A percentile compares a stretch with the other conserved stretches of the same genome.
Conservation (phyloP, 225 moss, liverwort and hornwort genomes). For the Lunularia cruciata region DNA sequence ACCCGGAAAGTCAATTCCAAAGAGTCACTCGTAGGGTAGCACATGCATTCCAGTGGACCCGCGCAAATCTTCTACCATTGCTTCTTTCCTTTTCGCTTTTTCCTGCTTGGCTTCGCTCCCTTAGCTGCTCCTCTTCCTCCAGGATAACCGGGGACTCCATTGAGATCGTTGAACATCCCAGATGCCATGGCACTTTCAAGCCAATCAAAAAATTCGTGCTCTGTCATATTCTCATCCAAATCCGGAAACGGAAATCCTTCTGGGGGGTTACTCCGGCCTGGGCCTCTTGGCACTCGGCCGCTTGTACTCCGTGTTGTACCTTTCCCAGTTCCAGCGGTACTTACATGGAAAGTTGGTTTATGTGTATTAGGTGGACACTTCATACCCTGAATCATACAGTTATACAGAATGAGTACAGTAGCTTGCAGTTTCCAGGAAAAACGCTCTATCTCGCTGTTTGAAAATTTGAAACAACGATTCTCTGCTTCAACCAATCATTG, state of each 20-base stretch:
- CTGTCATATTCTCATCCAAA: slow-evolving; percentile 77
- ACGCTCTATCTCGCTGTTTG: neutral
- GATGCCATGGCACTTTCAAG: slow-evolving; percentile 73
- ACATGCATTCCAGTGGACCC: slow-evolving; percentile 15
- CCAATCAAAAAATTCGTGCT: slow-evolving; percentile 90
- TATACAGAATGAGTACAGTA: neutral
- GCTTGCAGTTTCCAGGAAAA: neutral
- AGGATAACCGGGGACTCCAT: slow-evolving; percentile 53
- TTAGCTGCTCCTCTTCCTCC: slow-evolving; percentile 57
- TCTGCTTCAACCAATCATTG: neutral
- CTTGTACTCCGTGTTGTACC: slow-evolving; percentile 52
- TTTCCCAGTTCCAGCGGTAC: slow-evolving; percentile 82
- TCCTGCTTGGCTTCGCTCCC: slow-evolving; percentile 69
- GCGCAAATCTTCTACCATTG: slow-evolving; percentile 56
- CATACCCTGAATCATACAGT: slow-evolving; percentile 64
- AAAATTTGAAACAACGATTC: too few species aligned
- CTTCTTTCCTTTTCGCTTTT: slow-evolving; percentile 94
- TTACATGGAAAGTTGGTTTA: slow-evolving; percentile 90
- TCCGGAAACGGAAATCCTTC: slow-evolving; percentile 70
- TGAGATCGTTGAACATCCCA: slow-evolving; percentile 61
- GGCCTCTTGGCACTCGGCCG: slow-evolving; percentile 45
- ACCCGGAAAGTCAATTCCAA: slow-evolving; percentile 20
- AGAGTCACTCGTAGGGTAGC: slow-evolving; percentile 20
- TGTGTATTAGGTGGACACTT: slow-evolving; percentile 95
- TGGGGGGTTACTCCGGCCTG: slow-evolving; percentile 43